Evolutionary conservation across 129 eudicot species (phyloP).

Genomic region (Cynara cardunculus): DNA sequence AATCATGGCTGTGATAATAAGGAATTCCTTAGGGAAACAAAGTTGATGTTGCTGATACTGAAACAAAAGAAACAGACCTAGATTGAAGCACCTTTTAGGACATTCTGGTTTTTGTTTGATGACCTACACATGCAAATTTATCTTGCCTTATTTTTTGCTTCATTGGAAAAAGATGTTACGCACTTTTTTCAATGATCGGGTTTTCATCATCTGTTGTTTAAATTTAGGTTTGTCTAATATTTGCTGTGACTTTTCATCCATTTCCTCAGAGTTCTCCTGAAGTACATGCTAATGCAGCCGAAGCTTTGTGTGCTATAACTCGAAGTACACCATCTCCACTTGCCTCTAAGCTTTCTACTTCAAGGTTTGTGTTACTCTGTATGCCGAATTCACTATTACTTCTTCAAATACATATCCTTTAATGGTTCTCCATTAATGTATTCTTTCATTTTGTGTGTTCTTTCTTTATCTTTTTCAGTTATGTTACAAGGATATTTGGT

Average conservation of each 20-base stretch:
- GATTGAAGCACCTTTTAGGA: neutral
- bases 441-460: neutral
- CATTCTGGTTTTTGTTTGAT: neutral
- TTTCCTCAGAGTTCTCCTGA: slow-evolving; percentile 70
- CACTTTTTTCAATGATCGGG: neutral
- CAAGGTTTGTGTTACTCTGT: slow-evolving; percentile 52
- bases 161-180: neutral
- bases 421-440: neutral
- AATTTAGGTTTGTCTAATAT: neutral
- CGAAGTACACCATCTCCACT: slow-evolving; percentile 75
- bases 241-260: slow-evolving; percentile 2
- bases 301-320: slow-evolving; percentile 83
- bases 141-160: neutral
- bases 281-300: slow-evolving; percentile 96
- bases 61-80: neutral
- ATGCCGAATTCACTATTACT: neutral
- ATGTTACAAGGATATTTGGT: slow-evolving; percentile 72
- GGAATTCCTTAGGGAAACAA: neutral
- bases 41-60: neutral
- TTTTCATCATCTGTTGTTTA: neutral
- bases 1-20: neutral
- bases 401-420: neutral
- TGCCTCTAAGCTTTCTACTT: slow-evolving; percentile 68
- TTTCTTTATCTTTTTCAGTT: slow-evolving; percentile 41
- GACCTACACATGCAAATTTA: neutral